Conservation (phyloP, 352 stramenopile genomes). For the Pelagophyceae sp. region DNA sequence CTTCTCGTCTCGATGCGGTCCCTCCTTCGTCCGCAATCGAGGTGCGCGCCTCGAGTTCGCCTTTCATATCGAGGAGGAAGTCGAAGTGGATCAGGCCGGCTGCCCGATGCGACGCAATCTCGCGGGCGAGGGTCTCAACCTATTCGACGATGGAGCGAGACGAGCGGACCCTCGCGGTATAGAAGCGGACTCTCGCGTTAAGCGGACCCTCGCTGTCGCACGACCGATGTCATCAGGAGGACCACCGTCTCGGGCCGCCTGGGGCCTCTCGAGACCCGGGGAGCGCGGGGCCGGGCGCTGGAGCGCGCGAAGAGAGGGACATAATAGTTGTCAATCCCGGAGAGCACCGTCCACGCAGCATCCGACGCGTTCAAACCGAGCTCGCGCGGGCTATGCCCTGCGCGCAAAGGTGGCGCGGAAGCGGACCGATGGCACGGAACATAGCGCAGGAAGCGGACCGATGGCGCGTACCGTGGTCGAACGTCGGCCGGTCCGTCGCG, state of each 20-base stretch:
- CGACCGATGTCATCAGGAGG: too few relatives aligned
- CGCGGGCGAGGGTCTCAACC: neutral
- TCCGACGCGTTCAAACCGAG: neutral
- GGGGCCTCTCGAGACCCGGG: too few relatives aligned
- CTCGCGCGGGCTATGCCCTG: slow-evolving; percentile 7
- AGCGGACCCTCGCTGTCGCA: too few relatives aligned
- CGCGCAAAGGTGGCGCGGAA: neutral
- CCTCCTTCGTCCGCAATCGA: too few relatives aligned
- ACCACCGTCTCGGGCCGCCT: too few relatives aligned
- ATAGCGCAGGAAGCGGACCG: neutral
- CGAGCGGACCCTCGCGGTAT: too few relatives aligned
- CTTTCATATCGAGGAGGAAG: slow-evolving; percentile 19
- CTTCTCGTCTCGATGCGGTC: too few relatives aligned
- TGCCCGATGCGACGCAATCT: neutral
- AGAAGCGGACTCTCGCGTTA: too few relatives aligned
- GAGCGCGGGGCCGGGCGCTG: neutral
- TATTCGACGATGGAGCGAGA: too few relatives aligned
- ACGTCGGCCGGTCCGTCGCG: neutral
- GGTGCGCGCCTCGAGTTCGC: slow-evolving; percentile 9
- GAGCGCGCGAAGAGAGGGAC: neutral
- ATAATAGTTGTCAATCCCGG: slow-evolving; percentile 18
- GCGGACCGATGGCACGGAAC: neutral
- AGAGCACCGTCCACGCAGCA: neutral
- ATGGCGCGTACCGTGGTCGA: neutral
- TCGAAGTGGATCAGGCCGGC: slow-evolving; percentile 6